phyloP scores from a whole-genome alignment of 2,329 filamentous ascomycete genomes.

The Penicillium expansum region DNA sequence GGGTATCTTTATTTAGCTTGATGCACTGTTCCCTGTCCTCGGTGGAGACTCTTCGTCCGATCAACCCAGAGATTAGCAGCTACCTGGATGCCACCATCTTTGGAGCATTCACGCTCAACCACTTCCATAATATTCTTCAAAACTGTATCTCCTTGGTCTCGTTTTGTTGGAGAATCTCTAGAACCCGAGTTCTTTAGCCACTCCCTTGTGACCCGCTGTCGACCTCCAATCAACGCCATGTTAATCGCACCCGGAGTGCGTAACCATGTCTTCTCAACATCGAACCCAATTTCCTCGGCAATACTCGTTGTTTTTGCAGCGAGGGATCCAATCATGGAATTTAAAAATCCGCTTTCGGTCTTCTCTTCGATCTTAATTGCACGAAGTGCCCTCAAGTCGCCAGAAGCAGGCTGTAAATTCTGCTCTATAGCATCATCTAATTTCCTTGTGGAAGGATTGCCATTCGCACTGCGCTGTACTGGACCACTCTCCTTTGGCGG shows the following conservation, averaged over 20 bases:
- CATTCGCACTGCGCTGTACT: slow-evolving; percentile 43
- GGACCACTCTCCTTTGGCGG: slow-evolving; percentile 26
- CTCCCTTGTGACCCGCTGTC: neutral
- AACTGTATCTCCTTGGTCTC: neutral
- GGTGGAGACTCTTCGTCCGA: slow-evolving; percentile 49
- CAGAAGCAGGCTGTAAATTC: slow-evolving; percentile 33
- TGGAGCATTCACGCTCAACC: slow-evolving; percentile 53
- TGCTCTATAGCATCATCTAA: slow-evolving; percentile 13
- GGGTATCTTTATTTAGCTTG: neutral
- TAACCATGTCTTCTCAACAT: slow-evolving; percentile 77
- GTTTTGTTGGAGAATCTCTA: neutral
- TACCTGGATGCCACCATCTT: slow-evolving; percentile 44
- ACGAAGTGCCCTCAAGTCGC: slow-evolving; percentile 43
- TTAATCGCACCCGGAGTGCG: slow-evolving; percentile 92
- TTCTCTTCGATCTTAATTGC: slow-evolving; percentile 33
- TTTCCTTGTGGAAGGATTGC: slow-evolving; percentile 12
- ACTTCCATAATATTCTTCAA: slow-evolving; percentile 58
- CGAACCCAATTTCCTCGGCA: slow-evolving; percentile 69
- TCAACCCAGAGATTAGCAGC: slow-evolving; percentile 53
- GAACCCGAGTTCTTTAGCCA: neutral
- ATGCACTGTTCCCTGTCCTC: slow-evolving; percentile 44
- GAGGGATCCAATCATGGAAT: slow-evolving; percentile 78
- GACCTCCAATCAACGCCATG: slow-evolving; percentile 68
- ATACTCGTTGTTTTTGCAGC: slow-evolving; percentile 74
- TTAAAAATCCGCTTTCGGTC: slow-evolving; percentile 37